Percentiles rank a stretch among this genome's conserved stretches.
These are phyloP conservation scores for Dictyostelium firmibasis DNA, from an alignment of 78 protist species.

Conservation along the genomic window DNA sequence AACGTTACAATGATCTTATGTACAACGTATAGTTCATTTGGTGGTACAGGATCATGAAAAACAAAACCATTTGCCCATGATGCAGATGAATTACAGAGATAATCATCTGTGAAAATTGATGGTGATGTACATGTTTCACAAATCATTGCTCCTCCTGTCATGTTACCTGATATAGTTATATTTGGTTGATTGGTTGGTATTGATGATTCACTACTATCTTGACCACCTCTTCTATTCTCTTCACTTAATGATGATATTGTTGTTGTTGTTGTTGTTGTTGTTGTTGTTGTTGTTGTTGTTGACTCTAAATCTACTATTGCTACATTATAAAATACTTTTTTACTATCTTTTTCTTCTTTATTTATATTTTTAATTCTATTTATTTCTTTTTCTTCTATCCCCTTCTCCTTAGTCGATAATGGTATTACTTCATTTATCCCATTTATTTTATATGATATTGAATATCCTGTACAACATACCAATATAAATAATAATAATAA, in stretches of 20 bases:
- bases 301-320: neutral
- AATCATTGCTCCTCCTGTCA: neutral
- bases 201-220: neutral
- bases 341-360: neutral
- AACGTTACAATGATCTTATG: neutral
- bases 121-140: neutral
- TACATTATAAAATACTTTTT: neutral
- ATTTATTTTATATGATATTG: neutral
- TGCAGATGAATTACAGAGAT: neutral
- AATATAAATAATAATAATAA: neutral
- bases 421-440: neutral
- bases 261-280: neutral
- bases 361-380: too few species aligned
- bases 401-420: neutral
- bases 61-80: neutral
- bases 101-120: neutral
- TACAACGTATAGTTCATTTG: neutral
- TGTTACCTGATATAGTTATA: neutral
- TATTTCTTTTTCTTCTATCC: neutral
- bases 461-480: neutral
- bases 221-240: neutral
- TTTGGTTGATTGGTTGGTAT: neutral
- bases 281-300: neutral
- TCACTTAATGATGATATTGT: neutral
- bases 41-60: slow-evolving; percentile 18